phyloP scores from a whole-genome alignment of 257 asterid species.

The Penstemon eatonii region DNA sequence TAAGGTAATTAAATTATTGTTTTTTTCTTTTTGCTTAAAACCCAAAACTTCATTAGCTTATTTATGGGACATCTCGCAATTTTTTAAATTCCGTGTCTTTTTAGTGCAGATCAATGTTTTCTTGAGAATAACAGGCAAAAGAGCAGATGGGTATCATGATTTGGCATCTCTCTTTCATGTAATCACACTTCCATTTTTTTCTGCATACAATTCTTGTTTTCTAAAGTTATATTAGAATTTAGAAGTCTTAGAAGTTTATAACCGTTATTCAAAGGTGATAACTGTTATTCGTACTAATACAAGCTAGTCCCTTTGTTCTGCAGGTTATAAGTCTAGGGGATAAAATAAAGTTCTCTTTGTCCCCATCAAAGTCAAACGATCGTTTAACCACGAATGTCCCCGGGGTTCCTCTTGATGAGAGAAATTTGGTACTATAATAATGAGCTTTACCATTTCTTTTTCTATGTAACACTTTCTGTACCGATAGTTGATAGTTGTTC shows the following conservation, averaged over 20 bases:
- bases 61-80: not conserved
- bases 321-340: conserved; percentile 97
- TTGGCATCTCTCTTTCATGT: conserved; percentile 93
- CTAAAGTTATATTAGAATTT: not conserved
- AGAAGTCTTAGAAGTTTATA: conserved; percentile 22
- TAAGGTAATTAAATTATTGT: conserved; percentile 33
- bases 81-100: conserved; percentile 18
- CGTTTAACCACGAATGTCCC: conserved; percentile 73
- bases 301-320: conserved; percentile 26
- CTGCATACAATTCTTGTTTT: not conserved
- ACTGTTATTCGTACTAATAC: not conserved
- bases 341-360: conserved; percentile 75
- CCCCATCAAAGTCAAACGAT: conserved; percentile 81
- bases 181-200: conserved; percentile 24
- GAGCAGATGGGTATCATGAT: conserved; percentile 84
- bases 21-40: conserved; percentile 2
- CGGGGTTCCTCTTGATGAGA: conserved; percentile 84
- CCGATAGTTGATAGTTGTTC: conserved; percentile 16
- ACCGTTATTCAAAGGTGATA: not conserved
- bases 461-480: not conserved
- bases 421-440: conserved; percentile 57
- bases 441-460: conserved; percentile 15
- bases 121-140: conserved; percentile 70
- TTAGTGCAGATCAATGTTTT: conserved; percentile 63
- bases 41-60: not conserved